phyloP scores from a whole-genome alignment of 2,329 filamentous ascomycete genomes.

The Colletotrichum cereale region DNA sequence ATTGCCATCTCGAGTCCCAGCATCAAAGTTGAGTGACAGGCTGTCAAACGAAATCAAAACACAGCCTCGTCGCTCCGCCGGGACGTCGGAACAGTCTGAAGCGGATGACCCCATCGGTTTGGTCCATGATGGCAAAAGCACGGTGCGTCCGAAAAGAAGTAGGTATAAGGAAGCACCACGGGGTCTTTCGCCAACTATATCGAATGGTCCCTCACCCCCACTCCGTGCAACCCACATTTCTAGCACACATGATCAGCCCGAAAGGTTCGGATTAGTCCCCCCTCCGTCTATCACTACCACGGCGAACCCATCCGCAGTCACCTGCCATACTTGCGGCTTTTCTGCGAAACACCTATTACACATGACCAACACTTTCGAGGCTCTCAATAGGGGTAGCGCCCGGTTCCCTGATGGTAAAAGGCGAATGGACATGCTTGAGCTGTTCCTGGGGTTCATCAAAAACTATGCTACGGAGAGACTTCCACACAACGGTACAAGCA shows the following conservation, averaged over 20 bases:
- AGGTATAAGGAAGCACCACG: background rate
- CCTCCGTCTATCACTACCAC: background rate
- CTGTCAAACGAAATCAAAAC: background rate
- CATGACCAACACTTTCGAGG: background rate
- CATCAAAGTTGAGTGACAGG: background rate
- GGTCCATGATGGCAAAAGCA: background rate
- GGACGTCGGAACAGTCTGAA: background rate
- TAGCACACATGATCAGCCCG: background rate
- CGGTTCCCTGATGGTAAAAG: background rate
- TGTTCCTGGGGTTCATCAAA: conserved; percentile 12
- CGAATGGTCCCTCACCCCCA: background rate
- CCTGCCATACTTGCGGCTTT: conserved; percentile 9
- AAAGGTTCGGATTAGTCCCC: conserved; percentile 2
- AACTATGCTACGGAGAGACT: conserved; percentile 17
- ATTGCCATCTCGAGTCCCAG: background rate
- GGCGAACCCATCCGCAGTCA: background rate
- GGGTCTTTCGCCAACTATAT: background rate
- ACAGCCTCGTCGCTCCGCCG: background rate
- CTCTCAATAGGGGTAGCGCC: background rate
- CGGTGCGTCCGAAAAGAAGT: background rate
- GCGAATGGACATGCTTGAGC: conserved; percentile 8
- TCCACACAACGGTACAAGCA: background rate
- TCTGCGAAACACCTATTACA: conserved; percentile 5
- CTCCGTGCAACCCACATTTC: background rate
- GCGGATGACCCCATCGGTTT: background rate